phyloP scores from a whole-genome alignment of 768 basidiomycete species.

The Pleurotus salmoneostramineus region DNA sequence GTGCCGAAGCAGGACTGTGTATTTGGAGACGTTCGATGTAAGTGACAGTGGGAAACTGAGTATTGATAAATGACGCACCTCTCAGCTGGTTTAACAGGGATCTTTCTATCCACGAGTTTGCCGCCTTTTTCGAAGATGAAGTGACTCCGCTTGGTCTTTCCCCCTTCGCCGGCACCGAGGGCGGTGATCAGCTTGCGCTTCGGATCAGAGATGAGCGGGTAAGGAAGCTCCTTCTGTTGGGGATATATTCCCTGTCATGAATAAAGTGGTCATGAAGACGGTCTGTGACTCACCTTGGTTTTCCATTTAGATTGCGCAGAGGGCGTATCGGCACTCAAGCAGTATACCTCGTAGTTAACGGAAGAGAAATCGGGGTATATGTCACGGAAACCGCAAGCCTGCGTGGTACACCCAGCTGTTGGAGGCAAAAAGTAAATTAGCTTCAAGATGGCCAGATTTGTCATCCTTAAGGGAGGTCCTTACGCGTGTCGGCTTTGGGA shows the following conservation, averaged over 20 bases:
- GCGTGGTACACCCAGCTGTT: conserved; percentile 84
- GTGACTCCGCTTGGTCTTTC: conserved; percentile 87
- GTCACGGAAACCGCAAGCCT: conserved; percentile 92
- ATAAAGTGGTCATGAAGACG: too few species aligned
- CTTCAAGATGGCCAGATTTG: too few species aligned
- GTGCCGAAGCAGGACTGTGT: conserved; percentile 52
- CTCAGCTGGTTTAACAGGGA: conserved; percentile 84
- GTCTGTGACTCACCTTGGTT: conserved; percentile 52
- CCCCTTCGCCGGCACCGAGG: conserved; percentile 76
- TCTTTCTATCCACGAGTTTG: conserved; percentile 77
- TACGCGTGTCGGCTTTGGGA: conserved; percentile 84
- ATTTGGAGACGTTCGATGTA: neutral
- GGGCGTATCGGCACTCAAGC: conserved; percentile 77
- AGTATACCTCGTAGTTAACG: conserved; percentile 72
- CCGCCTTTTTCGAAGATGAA: conserved; percentile 94
- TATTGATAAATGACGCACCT: conserved; percentile 42
- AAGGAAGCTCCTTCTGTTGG: conserved; percentile 75
- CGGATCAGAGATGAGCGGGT: conserved; percentile 87
- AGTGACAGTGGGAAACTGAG: neutral
- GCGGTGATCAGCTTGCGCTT: conserved; percentile 73
- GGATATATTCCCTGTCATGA: neutral
- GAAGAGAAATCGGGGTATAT: conserved; percentile 71
- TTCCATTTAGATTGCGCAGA: conserved; percentile 81
- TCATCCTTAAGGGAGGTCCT: conserved; percentile 15
- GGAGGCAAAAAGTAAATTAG: neutral